A percentile compares a stretch with the other conserved stretches of the same genome.
phyloP scores from a whole-genome alignment of 225 moss, liverwort and hornwort genomes.

The Rhytidiadelphus loreus region DNA sequence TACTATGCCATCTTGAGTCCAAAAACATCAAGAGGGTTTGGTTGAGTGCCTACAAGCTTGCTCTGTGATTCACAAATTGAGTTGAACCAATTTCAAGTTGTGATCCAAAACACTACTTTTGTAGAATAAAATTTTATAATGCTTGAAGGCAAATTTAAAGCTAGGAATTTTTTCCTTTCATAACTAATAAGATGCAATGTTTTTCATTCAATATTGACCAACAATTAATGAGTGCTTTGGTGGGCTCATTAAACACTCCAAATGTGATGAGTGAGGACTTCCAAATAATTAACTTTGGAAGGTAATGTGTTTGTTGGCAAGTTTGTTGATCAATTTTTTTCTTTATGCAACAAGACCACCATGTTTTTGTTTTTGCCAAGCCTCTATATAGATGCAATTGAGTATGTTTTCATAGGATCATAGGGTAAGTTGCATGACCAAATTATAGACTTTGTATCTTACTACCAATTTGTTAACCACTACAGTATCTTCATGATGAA shows the following conservation, averaged over 20 bases:
- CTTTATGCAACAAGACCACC: accelerated
- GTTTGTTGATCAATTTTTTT: neutral
- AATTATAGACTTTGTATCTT: neutral
- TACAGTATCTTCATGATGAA: neutral
- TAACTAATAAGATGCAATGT: accelerated
- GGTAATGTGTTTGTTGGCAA: accelerated
- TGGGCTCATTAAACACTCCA: neutral
- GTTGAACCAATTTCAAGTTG: accelerated
- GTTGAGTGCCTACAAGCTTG: accelerated
- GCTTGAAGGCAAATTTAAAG: neutral
- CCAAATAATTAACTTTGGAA: neutral
- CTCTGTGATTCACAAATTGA: accelerated
- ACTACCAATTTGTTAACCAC: neutral
- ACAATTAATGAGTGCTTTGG: neutral
- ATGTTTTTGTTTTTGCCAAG: neutral
- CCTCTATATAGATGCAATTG: accelerated
- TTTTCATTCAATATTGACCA: neutral
- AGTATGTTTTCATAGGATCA: neutral
- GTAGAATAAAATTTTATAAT: accelerated
- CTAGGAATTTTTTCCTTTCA: neutral
- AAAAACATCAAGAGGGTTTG: accelerated
- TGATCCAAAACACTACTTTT: neutral
- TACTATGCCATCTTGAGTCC: accelerated
- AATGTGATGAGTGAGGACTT: neutral
- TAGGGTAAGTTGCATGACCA: neutral